Conservation (phyloP, 2,329 filamentous ascomycete genomes). For the Calonectria ilicicola region DNA sequence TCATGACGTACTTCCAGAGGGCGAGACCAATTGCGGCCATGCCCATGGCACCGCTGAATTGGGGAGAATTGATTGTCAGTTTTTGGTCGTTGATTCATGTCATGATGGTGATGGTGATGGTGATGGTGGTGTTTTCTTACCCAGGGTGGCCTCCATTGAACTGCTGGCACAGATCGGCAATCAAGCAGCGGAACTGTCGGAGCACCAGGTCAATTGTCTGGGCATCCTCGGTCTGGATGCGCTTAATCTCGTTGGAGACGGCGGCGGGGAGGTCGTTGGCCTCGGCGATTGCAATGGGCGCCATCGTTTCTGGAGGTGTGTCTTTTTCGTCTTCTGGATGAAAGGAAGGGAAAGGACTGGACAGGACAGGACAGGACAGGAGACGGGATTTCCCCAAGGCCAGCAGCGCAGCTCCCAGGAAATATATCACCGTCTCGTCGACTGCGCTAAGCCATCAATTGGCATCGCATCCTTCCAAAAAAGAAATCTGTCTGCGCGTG, state of each 20-base stretch:
- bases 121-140: slow-evolving; percentile 51
- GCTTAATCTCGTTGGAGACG: slow-evolving; percentile 36
- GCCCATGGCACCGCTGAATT: slow-evolving; percentile 60
- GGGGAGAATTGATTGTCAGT: neutral
- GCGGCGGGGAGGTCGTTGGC: slow-evolving; percentile 29
- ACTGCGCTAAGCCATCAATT: neutral
- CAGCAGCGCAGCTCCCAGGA: neutral
- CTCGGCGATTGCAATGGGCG: slow-evolving; percentile 40
- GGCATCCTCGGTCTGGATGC: slow-evolving; percentile 41
- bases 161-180: slow-evolving; percentile 77
- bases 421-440: slow-evolving; percentile 26
- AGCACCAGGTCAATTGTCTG: slow-evolving; percentile 62
- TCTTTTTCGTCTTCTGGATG: neutral
- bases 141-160: slow-evolving; percentile 78
- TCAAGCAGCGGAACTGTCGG: slow-evolving; percentile 70
- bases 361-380: neutral
- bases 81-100: neutral
- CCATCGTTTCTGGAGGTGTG: slow-evolving; percentile 30
- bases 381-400: neutral
- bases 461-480: neutral
- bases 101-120: neutral
- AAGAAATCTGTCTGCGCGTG: slow-evolving; percentile 13
- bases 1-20: slow-evolving; percentile 72
- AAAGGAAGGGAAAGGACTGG: neutral
- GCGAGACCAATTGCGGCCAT: slow-evolving; percentile 73